Conservation (phyloP, 129 eudicot genomes). For the Gnaphalium uliginosum region DNA sequence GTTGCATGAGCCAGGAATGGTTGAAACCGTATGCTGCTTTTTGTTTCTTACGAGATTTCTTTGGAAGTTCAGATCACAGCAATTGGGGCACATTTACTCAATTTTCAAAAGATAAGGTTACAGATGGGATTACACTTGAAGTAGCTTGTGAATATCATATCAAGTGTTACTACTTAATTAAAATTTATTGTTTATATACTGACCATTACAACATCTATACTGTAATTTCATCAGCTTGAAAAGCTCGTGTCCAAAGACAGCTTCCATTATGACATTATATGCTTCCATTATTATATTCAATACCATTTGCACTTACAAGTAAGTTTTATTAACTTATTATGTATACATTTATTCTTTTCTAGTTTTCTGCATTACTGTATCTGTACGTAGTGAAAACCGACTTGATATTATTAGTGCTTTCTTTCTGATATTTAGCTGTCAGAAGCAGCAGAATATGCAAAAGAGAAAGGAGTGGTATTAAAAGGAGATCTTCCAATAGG, state of each 20-base stretch:
- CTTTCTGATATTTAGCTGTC: conserved; percentile 47
- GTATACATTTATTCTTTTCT: not conserved
- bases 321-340: conserved; percentile 29
- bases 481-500: conserved; percentile 99
- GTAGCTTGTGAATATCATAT: not conserved
- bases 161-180: not conserved
- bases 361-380: conserved; percentile 1
- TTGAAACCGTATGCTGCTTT: conserved; percentile 96
- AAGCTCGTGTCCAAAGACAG: conserved; percentile 79
- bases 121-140: not conserved
- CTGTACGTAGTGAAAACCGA: not conserved
- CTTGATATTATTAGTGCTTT: conserved; percentile 1
- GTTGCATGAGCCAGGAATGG: conserved; percentile 72
- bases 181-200: not conserved
- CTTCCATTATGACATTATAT: conserved; percentile 67
- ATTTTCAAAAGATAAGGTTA: conserved; percentile 75
- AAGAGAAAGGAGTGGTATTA: conserved; percentile 86
- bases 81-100: conserved; percentile 90
- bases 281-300: conserved; percentile 94
- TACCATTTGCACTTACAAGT: conserved; percentile 91
- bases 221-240: conserved; percentile 72
- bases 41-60: conserved; percentile 94
- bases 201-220: conserved; percentile 17
- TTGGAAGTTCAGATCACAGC: conserved; percentile 94
- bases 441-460: conserved; percentile 93